Evolutionary conservation across 208 protist genomes (phyloP), one percentile per base, ranked within the genome.

Genomic region (Leishmania aethiopica): DNA sequence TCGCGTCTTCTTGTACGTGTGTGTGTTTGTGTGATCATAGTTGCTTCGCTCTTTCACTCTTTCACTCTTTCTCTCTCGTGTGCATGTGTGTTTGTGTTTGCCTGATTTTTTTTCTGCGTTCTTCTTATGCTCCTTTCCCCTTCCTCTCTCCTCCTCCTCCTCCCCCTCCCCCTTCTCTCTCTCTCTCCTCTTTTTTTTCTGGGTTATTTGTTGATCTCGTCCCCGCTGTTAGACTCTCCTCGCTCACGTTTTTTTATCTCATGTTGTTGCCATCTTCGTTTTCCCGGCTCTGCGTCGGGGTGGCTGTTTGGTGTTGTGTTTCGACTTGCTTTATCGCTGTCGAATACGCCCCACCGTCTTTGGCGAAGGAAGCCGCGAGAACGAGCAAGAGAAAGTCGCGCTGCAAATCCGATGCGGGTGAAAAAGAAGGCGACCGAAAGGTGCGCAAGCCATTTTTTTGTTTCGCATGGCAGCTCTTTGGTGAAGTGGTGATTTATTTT

Each of bases 111-210:
- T 71, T 25, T 40, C 35, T 71, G 45, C 45, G 5, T 8, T 35
- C 35, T 45, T 35, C 19, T 35, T 35, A 45, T 45, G 35, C 35
- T 45, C n/a, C n/a, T 10, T 17, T 28, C 28, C n/a, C 8, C n/a
- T 28, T 64, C 28, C n/a, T 35, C 42, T 45, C 42, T 45, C 42
- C 42, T 10, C 40, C 37, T 28, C 47, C 47, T n/a, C n/a, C n/a
- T n/a, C n/a, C n/a, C n/a, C n/a, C n/a, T 28, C 25, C 28, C 7
- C 28, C 6, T 62, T 6, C 28, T 32, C 37, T 42, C 40, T 8
- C 4, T 45, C 13, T 2, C 7, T 42, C 17, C 45, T 57, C 7
- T 75, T 83, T 83, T 72, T 72, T 83, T 82, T 42, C 3, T n/a
- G 60, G 2, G 25, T 75, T 75, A 15, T 59, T 59, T 75, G n/a